A percentile compares a stretch with the other conserved stretches of the same genome.
These are phyloP conservation scores for Pugionium cornutum DNA, from an alignment of 345 rosid genomes.

Conservation along the genomic window DNA sequence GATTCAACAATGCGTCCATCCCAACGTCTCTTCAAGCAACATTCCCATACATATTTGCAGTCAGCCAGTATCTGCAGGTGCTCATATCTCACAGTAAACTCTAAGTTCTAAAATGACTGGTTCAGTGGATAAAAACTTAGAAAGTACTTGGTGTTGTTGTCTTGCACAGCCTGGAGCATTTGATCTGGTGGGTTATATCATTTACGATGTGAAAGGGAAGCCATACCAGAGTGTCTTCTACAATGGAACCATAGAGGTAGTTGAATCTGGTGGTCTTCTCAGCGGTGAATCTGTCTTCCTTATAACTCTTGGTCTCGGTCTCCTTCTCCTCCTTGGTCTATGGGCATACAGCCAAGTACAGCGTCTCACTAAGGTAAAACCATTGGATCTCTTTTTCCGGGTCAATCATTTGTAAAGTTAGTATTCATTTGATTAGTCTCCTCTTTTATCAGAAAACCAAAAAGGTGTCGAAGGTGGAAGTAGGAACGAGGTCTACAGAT, in stretches of 20 bases:
- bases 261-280: conserved; percentile 79
- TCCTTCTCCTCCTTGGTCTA: conserved; percentile 53
- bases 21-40: conserved; percentile 78
- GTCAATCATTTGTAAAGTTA: background rate
- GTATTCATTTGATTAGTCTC: background rate
- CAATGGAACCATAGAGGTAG: conserved; percentile 91
- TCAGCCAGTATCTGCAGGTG: conserved; percentile 94
- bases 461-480: conserved; percentile 87
- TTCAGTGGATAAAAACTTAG: no score
- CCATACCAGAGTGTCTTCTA: conserved; percentile 77
- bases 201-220: conserved; percentile 78
- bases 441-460: conserved; percentile 68
- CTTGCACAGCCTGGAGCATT: conserved; percentile 73
- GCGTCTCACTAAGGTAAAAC: conserved; percentile 75
- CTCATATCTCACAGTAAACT: no score
- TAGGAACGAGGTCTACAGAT: conserved; percentile 75
- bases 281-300: conserved; percentile 92
- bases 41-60: conserved; percentile 81
- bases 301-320: conserved; percentile 77
- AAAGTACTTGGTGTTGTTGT: no score
- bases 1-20: conserved; percentile 83
- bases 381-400: background rate
- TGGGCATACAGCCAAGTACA: conserved; percentile 66
- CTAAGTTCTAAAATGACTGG: background rate
- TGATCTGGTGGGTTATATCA: conserved; percentile 87